Base-by-base conservation (phyloP, 139 green algal genomes). In the Chlorella vulgaris region DNA sequence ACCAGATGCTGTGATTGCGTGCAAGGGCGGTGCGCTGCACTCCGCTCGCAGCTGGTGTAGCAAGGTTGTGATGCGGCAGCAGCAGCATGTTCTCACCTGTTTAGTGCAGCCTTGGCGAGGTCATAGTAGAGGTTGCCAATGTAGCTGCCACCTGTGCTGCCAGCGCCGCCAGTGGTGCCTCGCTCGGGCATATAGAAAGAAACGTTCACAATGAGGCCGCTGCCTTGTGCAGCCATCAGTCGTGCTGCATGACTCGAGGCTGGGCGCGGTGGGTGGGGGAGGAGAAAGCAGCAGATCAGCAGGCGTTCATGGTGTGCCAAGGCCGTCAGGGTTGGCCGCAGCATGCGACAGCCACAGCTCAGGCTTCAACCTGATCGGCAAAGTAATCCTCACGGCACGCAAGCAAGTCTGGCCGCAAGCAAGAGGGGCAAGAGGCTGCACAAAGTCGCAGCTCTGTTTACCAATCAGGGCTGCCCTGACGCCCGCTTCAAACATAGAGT, bases 181-280 rank as follows among this genome's bases (percentile, higher is more conserved):
- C n/a, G n/a, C n/a, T n/a, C 47, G 47, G 47, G 47, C 47, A 55
- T 7, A n/a, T n/a, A n/a, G 31, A 62, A 76, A 4, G 42, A 38
- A 1, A 78, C 70, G 35, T 78, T 78, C 13, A 78, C 70, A 63
- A 78, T 78, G 2, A 78, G 47, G 15, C 50, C 70, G 70, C 70
- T 36, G 31, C 53, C 13, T 28, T 78, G 70, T 4, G 31, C 33
- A 2, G 70, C 50, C 70, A 78, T 78, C 1, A 78, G 1, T 21
- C 47, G 70, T 24, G 70, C 50, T 2, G 70, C 70, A 26, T 78
- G 70, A 21, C 47, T 36, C 7, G 70, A 63, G 24, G 70, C 70
- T 78, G 70, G 31, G 21, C 29, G 1, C 28, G 60, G 28, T 31
- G 24, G n/a, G 0, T 6, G 2, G 39, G 1, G 22, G 36, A 24